phyloP scores from a whole-genome alignment of 2,329 filamentous ascomycete genomes.

The Blumeriella jaapii region DNA sequence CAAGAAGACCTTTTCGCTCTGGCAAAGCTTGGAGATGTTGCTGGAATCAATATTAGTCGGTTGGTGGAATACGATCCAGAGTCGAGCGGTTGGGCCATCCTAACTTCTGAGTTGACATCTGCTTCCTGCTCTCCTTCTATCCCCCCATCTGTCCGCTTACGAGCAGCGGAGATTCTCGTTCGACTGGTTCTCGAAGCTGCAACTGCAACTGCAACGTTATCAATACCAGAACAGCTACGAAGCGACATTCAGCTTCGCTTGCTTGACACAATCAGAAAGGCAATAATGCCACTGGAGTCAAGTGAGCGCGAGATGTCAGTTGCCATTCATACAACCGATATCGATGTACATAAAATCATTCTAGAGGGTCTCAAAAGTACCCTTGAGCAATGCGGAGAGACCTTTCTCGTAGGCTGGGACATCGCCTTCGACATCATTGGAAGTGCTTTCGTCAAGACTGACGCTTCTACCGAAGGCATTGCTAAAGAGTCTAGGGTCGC shows the following conservation, averaged over 20 bases:
- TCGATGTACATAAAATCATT: slow-evolving; percentile 70
- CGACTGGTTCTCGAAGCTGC: slow-evolving; percentile 46
- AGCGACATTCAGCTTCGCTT: slow-evolving; percentile 61
- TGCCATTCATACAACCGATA: slow-evolving; percentile 49
- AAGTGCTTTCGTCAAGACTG: slow-evolving; percentile 55
- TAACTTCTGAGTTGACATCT: slow-evolving; percentile 45
- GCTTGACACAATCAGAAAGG: slow-evolving; percentile 52
- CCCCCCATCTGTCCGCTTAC: slow-evolving; percentile 41
- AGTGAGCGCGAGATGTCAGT: slow-evolving; percentile 42
- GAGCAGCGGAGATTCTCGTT: slow-evolving; percentile 54
- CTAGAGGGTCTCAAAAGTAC: slow-evolving; percentile 73
- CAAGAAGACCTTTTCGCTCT: slow-evolving; percentile 58
- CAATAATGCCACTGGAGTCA: slow-evolving; percentile 46
- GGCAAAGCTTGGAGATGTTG: slow-evolving; percentile 62
- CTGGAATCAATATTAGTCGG: slow-evolving; percentile 63
- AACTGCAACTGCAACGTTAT: slow-evolving; percentile 40
- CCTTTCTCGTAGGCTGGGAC: slow-evolving; percentile 72
- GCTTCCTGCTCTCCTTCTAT: slow-evolving; percentile 37
- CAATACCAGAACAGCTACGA: slow-evolving; percentile 38
- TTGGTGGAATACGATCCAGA: slow-evolving; percentile 55
- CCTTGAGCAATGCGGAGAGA: slow-evolving; percentile 81
- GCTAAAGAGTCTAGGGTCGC: slow-evolving; percentile 14
- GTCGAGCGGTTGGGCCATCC: slow-evolving; percentile 63
- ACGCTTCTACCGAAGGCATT: slow-evolving; percentile 13
- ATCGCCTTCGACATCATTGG: slow-evolving; percentile 76